Conservation (phyloP, 148 eudicot species). For the Rhododendron henanense region DNA sequence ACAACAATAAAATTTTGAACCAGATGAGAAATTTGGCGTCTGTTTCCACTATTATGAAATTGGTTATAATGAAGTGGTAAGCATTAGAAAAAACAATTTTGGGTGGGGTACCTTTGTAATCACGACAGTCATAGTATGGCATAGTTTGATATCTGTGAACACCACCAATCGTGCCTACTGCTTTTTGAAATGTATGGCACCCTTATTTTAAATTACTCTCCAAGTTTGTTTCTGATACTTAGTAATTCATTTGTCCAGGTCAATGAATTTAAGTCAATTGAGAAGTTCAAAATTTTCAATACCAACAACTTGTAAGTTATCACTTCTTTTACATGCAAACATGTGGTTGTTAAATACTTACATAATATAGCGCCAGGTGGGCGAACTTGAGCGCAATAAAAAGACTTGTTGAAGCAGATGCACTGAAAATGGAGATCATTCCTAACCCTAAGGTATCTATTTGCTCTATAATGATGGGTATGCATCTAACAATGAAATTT, state of each 20-base stretch:
- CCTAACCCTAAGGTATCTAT: conserved; percentile 93
- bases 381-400: conserved; percentile 82
- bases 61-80: background rate
- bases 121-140: background rate
- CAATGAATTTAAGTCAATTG: conserved; percentile 91
- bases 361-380: conserved; percentile 52
- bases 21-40: background rate
- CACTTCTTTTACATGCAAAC: background rate
- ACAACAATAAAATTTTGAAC: background rate
- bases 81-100: background rate
- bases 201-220: background rate
- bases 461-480: background rate
- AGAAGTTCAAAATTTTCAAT: conserved; percentile 99
- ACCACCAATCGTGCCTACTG: background rate
- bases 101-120: background rate
- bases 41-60: background rate
- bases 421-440: conserved; percentile 98
- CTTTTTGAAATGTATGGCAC: background rate
- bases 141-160: background rate
- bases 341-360: background rate
- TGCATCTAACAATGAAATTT: background rate
- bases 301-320: conserved; percentile 84
- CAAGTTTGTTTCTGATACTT: background rate
- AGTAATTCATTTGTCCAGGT: conserved; percentile 52
- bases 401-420: conserved; percentile 86